These are phyloP conservation scores for Endotrypanum monterogeii DNA, from an alignment of 208 protist genomes.

Conservation along the genomic window DNA sequence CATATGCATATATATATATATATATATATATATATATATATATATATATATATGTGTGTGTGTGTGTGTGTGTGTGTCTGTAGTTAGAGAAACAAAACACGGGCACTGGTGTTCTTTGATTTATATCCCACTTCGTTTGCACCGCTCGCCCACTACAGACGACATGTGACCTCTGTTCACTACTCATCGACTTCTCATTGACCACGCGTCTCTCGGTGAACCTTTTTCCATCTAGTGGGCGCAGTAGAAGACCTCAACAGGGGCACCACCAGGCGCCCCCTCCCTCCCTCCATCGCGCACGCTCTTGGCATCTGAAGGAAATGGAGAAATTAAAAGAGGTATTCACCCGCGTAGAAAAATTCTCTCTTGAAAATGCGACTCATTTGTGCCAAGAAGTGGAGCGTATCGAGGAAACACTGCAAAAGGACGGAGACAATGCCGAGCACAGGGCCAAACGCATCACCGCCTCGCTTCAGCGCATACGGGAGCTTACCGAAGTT, in stretches of 20 bases:
- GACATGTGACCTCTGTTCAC: neutral
- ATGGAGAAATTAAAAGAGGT: constrained; percentile 35
- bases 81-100: neutral
- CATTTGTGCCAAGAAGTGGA: constrained; percentile 58
- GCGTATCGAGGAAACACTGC: constrained; percentile 22
- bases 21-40: no score
- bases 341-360: constrained; percentile 27
- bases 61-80: no score
- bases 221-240: neutral
- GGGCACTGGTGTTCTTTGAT: neutral
- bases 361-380: constrained; percentile 60
- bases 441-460: constrained; percentile 8
- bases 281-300: neutral
- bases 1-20: no score
- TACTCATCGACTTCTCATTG: neutral
- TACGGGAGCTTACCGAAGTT: constrained; percentile 75
- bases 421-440: constrained; percentile 6
- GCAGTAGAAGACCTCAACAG: neutral
- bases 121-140: neutral
- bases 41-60: neutral
- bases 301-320: neutral
- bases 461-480: constrained; percentile 25
- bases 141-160: neutral
- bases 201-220: neutral
- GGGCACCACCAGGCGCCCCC: neutral